phyloP scores from a whole-genome alignment of 495 filamentous ascomycete species.

The Lasiosphaeria miniovina region DNA sequence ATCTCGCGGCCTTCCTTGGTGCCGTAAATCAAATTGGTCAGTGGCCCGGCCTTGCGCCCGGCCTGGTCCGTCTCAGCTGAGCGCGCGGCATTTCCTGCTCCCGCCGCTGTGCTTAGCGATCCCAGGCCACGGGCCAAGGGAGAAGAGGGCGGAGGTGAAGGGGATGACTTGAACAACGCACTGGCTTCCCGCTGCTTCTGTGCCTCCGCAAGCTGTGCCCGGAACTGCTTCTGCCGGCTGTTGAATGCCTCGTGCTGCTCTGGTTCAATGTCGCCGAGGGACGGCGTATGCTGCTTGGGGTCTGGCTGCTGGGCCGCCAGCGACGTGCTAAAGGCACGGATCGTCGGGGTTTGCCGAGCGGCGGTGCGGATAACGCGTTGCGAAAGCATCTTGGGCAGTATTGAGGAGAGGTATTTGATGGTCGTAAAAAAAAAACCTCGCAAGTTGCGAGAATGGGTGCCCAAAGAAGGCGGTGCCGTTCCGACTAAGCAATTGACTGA shows the following conservation, averaged over 20 bases:
- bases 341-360: constrained; percentile 15
- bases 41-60: constrained; percentile 49
- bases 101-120: constrained; percentile 59
- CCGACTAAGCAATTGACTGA: no score
- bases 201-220: constrained; percentile 72
- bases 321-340: constrained; percentile 62
- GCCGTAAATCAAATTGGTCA: constrained; percentile 83
- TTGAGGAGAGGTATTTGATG: constrained; percentile 6
- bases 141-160: constrained; percentile 48
- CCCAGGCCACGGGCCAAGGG: constrained; percentile 50
- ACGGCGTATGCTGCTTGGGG: constrained; percentile 49
- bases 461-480: not conserved
- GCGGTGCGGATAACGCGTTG: constrained; percentile 30
- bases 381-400: constrained; percentile 27
- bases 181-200: constrained; percentile 82
- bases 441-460: not conserved
- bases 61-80: constrained; percentile 39
- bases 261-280: constrained; percentile 75
- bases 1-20: constrained; percentile 90
- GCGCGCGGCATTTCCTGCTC: constrained; percentile 50
- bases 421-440: not conserved
- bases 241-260: constrained; percentile 68
- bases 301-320: constrained; percentile 43
- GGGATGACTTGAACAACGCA: constrained; percentile 43
- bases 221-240: constrained; percentile 77